phyloP scores from a whole-genome alignment of 1,139 yeast species.

The Suhomyces guaymorum region DNA sequence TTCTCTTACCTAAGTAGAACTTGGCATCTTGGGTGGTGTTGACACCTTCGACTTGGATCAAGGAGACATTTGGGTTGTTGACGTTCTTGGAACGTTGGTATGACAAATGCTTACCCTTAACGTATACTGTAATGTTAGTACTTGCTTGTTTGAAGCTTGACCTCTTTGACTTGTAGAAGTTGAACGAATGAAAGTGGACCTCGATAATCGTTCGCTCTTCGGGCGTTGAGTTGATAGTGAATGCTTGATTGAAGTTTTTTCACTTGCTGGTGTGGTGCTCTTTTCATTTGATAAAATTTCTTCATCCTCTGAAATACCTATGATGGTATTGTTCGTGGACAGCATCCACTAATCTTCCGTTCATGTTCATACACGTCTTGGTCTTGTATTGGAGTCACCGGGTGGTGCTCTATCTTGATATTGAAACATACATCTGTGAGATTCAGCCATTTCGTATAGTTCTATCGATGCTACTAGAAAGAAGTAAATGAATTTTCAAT shows the following conservation, averaged over 20 bases:
- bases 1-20: conserved; percentile 99
- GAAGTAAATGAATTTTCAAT: conserved; percentile 14
- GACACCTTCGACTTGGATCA: conserved; percentile 97
- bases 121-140: conserved; percentile 83
- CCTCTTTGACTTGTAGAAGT: too few species aligned
- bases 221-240: too few species aligned
- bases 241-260: too few species aligned
- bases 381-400: background rate
- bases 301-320: too few species aligned
- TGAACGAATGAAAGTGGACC: too few species aligned
- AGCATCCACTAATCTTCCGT: background rate
- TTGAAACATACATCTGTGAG: conserved; percentile 84
- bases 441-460: conserved; percentile 75
- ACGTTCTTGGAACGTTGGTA: conserved; percentile 99
- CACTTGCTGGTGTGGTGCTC: too few species aligned
- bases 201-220: too few species aligned
- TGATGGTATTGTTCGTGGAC: background rate
- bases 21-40: conserved; percentile 88
- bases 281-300: too few species aligned
- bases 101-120: conserved; percentile 99
- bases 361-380: background rate
- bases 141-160: too few species aligned
- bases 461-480: conserved; percentile 12
- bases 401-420: background rate
- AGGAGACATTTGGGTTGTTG: conserved; percentile 97